Evolutionary conservation across 2,329 filamentous ascomycete genomes (phyloP), one percentile per base, ranked within the genome.

Genomic region (Cladophialophora bantiana): DNA sequence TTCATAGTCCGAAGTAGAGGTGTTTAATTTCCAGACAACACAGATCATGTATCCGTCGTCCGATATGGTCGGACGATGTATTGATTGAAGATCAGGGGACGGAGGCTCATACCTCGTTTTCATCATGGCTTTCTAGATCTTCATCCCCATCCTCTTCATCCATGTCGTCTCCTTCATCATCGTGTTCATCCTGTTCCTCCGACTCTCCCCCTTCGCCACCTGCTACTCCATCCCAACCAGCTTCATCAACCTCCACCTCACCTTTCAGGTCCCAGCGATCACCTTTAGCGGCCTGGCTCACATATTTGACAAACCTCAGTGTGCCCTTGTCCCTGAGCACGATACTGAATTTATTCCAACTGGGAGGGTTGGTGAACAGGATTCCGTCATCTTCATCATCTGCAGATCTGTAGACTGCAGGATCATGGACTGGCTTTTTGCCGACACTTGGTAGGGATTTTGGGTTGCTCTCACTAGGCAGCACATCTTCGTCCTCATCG

Each of bases 281-380:
- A 0, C 95, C 95, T 75, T 87, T 87, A 7, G 95, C 95, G 59
- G 85, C 87, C 67, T 84, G 84, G 78, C 91, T 96, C 26, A 99
- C 90, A 78, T 98, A 99, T 83, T 98, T 99, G 75, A 98, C 93
- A 77, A 99, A 99, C 77, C 92, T 90, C 75, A 99, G 83, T 13
- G 91, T 90, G 13, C 92, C 94, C 72, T 87, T 88, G 77, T 99
- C 95, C 65, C 95, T 86, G 72, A 98, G 82, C 36, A 98, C 95
- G 71, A 99, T 88, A 70, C 90, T 93, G 82, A 99, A 84, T 70
- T 91, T 92, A 78, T 98, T 98, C 95, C 95, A 99, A 7, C 83
- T 82, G 1, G 89, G 88, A 0, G 88, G 84, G 73, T 88, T 89
- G 55, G 85, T 88, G 76, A 92, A 90, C 38, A 92, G 78, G 59